These are phyloP conservation scores for Microbotryum lychnidis-dioicae DNA, from an alignment of 1,284 basidiomycete genomes.

Conservation along the genomic window DNA sequence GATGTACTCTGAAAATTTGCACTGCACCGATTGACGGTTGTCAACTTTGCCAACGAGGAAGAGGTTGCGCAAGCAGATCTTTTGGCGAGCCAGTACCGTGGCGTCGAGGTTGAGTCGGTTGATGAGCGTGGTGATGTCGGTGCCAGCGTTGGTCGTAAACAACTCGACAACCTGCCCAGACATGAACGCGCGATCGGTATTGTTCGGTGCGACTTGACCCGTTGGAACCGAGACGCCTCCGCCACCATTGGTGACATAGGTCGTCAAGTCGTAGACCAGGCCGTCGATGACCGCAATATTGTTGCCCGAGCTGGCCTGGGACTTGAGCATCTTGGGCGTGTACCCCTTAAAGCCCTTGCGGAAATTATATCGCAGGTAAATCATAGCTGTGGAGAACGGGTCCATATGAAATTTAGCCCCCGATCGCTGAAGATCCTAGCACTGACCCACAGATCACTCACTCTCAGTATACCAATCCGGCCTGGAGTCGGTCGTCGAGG, in stretches of 20 bases:
- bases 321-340: slow-evolving; percentile 67
- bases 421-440: no score
- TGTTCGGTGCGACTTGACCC: slow-evolving; percentile 54
- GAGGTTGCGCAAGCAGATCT: slow-evolving; percentile 81
- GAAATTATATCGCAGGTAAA: slow-evolving; percentile 68
- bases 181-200: slow-evolving; percentile 66
- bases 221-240: slow-evolving; percentile 49
- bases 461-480: slow-evolving; percentile 95
- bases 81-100: slow-evolving; percentile 66
- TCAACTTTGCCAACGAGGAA: slow-evolving; percentile 89
- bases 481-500: slow-evolving; percentile 72
- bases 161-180: slow-evolving; percentile 59
- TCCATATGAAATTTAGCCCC: background rate
- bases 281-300: slow-evolving; percentile 70
- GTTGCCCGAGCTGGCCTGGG: slow-evolving; percentile 50
- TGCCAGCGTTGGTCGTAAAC: slow-evolving; percentile 74
- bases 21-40: slow-evolving; percentile 82
- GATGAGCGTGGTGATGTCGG: slow-evolving; percentile 64
- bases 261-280: slow-evolving; percentile 78
- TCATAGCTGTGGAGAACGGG: slow-evolving; percentile 36
- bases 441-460: background rate
- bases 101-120: slow-evolving; percentile 57
- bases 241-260: slow-evolving; percentile 55
- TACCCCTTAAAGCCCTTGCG: slow-evolving; percentile 84
- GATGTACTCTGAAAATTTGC: slow-evolving; percentile 85